phyloP scores from a whole-genome alignment of 148 eudicot species.

The Vaccinium macrocarpon region DNA sequence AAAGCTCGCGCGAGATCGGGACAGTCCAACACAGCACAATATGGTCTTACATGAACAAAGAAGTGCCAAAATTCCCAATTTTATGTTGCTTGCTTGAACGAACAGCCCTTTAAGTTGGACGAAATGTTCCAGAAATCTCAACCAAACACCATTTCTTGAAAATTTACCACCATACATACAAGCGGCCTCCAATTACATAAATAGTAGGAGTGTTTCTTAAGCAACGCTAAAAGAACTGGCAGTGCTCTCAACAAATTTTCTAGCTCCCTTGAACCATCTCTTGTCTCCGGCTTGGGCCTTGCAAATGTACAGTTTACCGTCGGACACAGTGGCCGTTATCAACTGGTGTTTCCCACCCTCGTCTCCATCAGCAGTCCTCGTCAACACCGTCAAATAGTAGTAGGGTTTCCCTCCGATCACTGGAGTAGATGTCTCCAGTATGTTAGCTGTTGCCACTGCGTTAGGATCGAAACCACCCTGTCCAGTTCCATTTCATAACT shows the following conservation, averaged over 20 bases:
- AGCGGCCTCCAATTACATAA: neutral
- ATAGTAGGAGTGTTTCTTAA: conserved; percentile 22
- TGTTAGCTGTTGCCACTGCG: conserved; percentile 81
- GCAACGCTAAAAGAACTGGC: conserved; percentile 80
- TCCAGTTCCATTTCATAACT: neutral
- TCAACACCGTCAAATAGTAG: conserved; percentile 70
- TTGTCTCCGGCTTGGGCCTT: conserved; percentile 99
- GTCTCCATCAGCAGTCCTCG: conserved; percentile 97
- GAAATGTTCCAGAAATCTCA: conserved; percentile 1
- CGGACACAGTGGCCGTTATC: conserved; percentile 65
- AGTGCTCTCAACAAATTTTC: conserved; percentile 75
- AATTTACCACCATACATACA: neutral
- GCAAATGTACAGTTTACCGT: conserved; percentile 90
- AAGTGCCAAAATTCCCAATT: too few species aligned
- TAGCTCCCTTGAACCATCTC: conserved; percentile 99
- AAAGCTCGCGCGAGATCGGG: too few species aligned
- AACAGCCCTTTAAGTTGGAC: neutral
- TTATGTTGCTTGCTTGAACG: neutral
- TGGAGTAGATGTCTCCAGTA: conserved; percentile 61
- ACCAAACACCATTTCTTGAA: conserved; percentile 11
- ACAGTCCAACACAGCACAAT: too few species aligned
- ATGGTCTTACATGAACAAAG: too few species aligned
- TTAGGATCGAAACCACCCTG: conserved; percentile 91
- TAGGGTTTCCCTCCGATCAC: conserved; percentile 59
- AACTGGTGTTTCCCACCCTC: conserved; percentile 98